A percentile compares a stretch with the other conserved stretches of the same genome.
phyloP scores from a whole-genome alignment of 371 early-diverging fungal genomes.

The Mortierella sp. region DNA sequence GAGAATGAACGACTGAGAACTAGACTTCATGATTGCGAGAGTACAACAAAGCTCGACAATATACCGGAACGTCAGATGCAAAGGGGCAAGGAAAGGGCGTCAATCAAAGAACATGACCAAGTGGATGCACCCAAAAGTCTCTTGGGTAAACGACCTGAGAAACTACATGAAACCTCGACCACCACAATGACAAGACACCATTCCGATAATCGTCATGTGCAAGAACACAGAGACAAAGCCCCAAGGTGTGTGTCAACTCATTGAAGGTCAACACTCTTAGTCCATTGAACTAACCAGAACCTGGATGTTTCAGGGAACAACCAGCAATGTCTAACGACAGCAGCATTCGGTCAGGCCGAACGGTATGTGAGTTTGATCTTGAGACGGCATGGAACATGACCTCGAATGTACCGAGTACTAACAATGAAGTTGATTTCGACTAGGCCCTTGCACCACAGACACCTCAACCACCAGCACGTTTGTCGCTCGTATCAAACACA shows the following conservation, averaged over 20 bases:
- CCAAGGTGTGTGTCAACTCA: neutral
- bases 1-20: slow-evolving; percentile 24
- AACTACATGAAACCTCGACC: too few relatives aligned
- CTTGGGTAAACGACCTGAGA: too few relatives aligned
- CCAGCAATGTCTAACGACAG: slow-evolving; percentile 12
- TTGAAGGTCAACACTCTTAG: too few relatives aligned
- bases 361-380: too few relatives aligned
- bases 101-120: neutral
- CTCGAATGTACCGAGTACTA: neutral
- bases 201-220: too few relatives aligned
- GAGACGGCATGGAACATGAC: too few relatives aligned
- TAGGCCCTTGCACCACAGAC: slow-evolving; percentile 13
- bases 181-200: too few relatives aligned
- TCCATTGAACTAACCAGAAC: neutral
- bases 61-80: neutral
- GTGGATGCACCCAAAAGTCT: neutral
- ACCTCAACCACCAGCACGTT: slow-evolving; percentile 14
- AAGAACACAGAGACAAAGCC: too few relatives aligned
- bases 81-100: neutral
- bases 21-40: slow-evolving; percentile 2
- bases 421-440: too few relatives aligned
- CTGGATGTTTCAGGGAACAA: slow-evolving; percentile 4
- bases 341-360: slow-evolving; percentile 4
- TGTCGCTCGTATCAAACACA: slow-evolving; percentile 22
- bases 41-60: neutral